phyloP scores from a whole-genome alignment of 139 green algal genomes.

The Marvania coccoides region DNA sequence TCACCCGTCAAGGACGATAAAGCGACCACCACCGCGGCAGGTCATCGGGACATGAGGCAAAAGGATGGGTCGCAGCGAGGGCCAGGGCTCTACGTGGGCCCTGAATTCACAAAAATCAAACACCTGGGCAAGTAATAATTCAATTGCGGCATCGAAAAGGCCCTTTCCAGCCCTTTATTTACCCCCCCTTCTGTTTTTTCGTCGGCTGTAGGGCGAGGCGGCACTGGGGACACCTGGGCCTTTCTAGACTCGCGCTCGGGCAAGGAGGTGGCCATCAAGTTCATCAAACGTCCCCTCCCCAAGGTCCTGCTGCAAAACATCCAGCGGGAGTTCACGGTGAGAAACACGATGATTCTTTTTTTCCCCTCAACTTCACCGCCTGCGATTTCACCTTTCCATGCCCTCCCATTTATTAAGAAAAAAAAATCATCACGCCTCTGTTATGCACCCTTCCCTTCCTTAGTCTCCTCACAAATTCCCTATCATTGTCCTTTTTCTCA shows the following conservation, averaged over 20 bases:
- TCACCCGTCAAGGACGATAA: constrained; percentile 8
- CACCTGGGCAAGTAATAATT: constrained; percentile 16
- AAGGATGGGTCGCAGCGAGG: neutral
- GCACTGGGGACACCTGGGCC: constrained; percentile 65
- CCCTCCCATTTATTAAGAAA: neutral
- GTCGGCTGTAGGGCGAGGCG: constrained; percentile 33
- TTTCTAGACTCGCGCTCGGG: constrained; percentile 41
- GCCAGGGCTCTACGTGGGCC: constrained; percentile 11
- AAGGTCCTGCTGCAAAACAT: constrained; percentile 56
- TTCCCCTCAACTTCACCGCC: neutral
- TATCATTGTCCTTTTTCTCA: neutral
- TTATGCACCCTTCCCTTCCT: neutral
- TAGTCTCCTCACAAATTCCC: too few relatives aligned
- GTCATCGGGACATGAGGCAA: constrained; percentile 2
- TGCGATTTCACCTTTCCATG: too few relatives aligned
- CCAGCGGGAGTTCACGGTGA: constrained; percentile 45
- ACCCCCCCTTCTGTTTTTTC: neutral
- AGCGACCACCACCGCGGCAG: constrained; percentile 5
- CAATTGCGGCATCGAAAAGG: neutral
- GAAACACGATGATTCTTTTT: neutral
- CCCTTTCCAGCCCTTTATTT: neutral
- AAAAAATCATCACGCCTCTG: neutral
- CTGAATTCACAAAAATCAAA: constrained; percentile 18
- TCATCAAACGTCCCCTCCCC: constrained; percentile 59
- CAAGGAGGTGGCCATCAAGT: constrained; percentile 58